Conservation (phyloP, 805 yeast genomes). For the Starmerella geochares region DNA sequence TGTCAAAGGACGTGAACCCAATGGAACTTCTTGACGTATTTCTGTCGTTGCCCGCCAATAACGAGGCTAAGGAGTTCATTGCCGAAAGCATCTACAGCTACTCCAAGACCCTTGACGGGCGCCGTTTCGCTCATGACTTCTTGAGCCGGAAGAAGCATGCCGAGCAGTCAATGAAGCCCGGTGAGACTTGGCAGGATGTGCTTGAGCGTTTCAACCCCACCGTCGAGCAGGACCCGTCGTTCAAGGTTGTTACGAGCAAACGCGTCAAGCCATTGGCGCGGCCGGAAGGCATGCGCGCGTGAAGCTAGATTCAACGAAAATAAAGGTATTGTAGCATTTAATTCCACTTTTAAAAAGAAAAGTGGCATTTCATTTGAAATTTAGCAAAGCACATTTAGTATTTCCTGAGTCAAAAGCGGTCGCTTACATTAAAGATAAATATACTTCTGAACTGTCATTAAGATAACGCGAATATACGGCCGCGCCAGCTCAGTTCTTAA, state of each 20-base stretch:
- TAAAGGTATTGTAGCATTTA: too few species aligned
- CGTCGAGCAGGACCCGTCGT: slow-evolving; percentile 35
- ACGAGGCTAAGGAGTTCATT: slow-evolving; percentile 72
- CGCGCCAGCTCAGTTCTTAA: slow-evolving; percentile 13
- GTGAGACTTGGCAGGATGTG: slow-evolving; percentile 65
- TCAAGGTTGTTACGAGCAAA: slow-evolving; percentile 58
- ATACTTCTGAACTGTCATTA: too few species aligned
- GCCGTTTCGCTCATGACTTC: slow-evolving; percentile 87
- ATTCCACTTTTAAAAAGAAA: too few species aligned
- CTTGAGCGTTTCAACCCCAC: slow-evolving; percentile 34
- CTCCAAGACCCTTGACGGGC: slow-evolving; percentile 76
- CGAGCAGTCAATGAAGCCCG: slow-evolving; percentile 43
- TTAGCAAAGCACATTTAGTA: too few species aligned
- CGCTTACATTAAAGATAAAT: too few species aligned
- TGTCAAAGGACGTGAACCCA: slow-evolving; percentile 64
- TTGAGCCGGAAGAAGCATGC: slow-evolving; percentile 63
- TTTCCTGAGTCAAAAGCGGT: too few species aligned
- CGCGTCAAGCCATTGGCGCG: slow-evolving; percentile 22
- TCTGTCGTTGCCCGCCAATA: slow-evolving; percentile 63
- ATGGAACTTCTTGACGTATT: slow-evolving; percentile 74
- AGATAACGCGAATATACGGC: not conserved
- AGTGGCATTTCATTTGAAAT: not conserved
- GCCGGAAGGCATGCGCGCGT: slow-evolving; percentile 16
- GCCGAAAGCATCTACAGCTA: slow-evolving; percentile 80
- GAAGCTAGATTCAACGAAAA: not conserved